Conservation (phyloP, 257 asterid genomes). For the Handroanthus guayacan region DNA sequence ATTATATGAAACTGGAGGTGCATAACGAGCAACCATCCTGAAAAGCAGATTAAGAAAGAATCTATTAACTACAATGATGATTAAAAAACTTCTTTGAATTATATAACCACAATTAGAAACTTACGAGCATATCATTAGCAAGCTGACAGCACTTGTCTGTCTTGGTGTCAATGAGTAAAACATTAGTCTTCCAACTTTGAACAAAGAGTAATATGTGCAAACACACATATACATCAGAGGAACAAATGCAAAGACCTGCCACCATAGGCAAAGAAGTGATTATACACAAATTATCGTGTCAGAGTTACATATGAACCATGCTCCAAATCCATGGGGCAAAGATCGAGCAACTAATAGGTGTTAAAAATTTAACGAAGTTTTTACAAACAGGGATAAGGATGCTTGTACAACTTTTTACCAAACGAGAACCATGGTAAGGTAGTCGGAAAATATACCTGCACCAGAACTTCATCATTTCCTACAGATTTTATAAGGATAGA, state of each 20-base stretch:
- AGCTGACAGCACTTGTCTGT: conserved; percentile 92
- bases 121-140: conserved; percentile 99
- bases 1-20: conserved; percentile 97
- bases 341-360: neutral
- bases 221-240: conserved; percentile 97
- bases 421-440: conserved; percentile 26
- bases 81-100: conserved; percentile 5
- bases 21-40: conserved; percentile 99
- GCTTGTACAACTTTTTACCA: neutral
- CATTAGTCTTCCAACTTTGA: conserved; percentile 96
- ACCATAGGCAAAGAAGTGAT: conserved; percentile 37
- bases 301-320: conserved; percentile 15
- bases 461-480: conserved; percentile 87
- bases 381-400: neutral
- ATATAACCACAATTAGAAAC: conserved; percentile 41
- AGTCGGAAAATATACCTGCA: conserved; percentile 71
- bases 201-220: conserved; percentile 92
- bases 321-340: neutral
- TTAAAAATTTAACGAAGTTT: neutral
- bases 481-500: conserved; percentile 91
- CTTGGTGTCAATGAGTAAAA: conserved; percentile 94
- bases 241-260: conserved; percentile 86
- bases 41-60: conserved; percentile 38
- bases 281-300: conserved; percentile 23
- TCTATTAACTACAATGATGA: conserved; percentile 7